phyloP scores from a whole-genome alignment of 2,329 filamentous ascomycete species.

The Paraphoma sp. region DNA sequence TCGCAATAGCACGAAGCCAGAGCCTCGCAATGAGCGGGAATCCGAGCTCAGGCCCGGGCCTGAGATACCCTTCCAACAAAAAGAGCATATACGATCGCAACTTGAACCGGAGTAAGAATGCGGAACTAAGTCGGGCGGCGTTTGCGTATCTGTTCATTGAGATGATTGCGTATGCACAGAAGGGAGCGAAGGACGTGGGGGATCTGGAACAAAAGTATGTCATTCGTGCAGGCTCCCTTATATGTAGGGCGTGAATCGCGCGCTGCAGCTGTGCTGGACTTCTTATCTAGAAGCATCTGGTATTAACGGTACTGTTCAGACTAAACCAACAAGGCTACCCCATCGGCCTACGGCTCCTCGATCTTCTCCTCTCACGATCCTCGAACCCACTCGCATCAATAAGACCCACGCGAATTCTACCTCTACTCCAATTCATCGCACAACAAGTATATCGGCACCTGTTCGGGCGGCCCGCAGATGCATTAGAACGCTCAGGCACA shows the following conservation, averaged over 20 bases:
- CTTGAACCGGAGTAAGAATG: slow-evolving; percentile 84
- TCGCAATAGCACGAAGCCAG: slow-evolving; percentile 12
- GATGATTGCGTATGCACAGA: slow-evolving; percentile 95
- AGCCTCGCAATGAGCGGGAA: slow-evolving; percentile 34
- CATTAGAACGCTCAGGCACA: slow-evolving; percentile 84
- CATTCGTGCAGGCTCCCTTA: background rate
- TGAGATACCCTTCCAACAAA: slow-evolving; percentile 88
- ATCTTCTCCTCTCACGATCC: slow-evolving; percentile 84
- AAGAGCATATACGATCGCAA: slow-evolving; percentile 99
- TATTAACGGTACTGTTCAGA: slow-evolving; percentile 53
- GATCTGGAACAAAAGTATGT: slow-evolving; percentile 87
- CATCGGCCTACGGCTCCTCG: slow-evolving; percentile 90
- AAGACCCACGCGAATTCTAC: slow-evolving; percentile 85
- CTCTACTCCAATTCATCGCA: slow-evolving; percentile 94
- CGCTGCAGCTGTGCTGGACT: no score
- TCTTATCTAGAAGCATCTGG: background rate
- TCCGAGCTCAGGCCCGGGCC: slow-evolving; percentile 54
- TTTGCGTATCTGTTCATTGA: slow-evolving; percentile 97
- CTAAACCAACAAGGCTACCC: slow-evolving; percentile 92
- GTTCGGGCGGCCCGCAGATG: slow-evolving; percentile 88
- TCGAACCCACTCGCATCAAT: slow-evolving; percentile 53
- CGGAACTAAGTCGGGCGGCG: slow-evolving; percentile 88
- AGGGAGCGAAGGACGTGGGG: slow-evolving; percentile 87
- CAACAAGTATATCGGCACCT: slow-evolving; percentile 91
- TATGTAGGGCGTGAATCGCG: background rate